Conservation (phyloP, 2,329 filamentous ascomycete species). For the Rhexocercosporidium sp. region DNA sequence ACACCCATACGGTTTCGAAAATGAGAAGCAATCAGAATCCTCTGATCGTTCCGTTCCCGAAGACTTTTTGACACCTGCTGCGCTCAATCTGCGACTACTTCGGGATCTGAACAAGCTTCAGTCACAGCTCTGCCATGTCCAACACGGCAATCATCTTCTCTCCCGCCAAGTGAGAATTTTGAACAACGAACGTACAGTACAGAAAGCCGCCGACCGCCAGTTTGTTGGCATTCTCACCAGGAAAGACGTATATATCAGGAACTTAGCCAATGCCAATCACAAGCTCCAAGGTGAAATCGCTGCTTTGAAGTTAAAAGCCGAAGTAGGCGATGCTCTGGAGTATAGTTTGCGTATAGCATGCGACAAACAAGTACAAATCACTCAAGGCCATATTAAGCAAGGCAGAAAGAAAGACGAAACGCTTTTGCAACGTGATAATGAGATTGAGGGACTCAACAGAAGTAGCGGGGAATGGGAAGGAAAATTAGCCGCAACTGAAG, state of each 20-base stretch:
- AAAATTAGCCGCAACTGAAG: too few species aligned
- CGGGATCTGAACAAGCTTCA: not conserved
- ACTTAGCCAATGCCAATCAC: not conserved
- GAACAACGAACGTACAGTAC: not conserved
- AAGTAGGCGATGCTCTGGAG: not conserved
- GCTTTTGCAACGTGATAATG: too few species aligned
- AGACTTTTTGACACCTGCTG: not conserved
- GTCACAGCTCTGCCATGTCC: not conserved
- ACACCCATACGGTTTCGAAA: not conserved
- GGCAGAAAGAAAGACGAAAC: too few species aligned
- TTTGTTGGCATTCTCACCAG: not conserved
- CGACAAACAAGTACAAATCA: too few species aligned
- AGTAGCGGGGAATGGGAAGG: too few species aligned
- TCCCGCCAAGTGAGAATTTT: too few species aligned
- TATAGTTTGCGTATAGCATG: too few species aligned
- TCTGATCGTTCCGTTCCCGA: not conserved
- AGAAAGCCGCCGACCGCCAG: not conserved
- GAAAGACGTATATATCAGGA: not conserved
- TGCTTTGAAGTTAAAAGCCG: not conserved
- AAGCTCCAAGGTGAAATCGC: not conserved
- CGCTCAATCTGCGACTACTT: not conserved
- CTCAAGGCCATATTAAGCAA: too few species aligned
- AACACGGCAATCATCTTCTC: not conserved
- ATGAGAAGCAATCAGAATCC: not conserved
- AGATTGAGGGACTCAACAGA: too few species aligned